Evolutionary conservation across 176 grass and related monocot genomes (phyloP), one percentile per base, ranked within the genome.

Genomic region (Saccharum spontaneum): DNA sequence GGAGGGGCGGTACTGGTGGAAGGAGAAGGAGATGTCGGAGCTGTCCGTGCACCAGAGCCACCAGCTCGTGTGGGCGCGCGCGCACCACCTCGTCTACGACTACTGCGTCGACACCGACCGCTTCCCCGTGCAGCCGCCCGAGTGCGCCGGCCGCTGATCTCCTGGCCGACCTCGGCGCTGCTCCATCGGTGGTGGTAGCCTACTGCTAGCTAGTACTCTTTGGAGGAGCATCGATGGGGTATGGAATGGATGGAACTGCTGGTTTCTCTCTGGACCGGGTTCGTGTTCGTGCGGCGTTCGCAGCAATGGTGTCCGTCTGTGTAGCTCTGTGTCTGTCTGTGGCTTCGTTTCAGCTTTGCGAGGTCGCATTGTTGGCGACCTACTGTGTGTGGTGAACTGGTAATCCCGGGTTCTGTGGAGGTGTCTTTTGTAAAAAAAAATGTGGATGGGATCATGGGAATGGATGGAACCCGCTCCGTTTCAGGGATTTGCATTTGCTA

Each of bases 11-110:
- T 98, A 95, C 80, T 98, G 95, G 95, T 98, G 95, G 95, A 98
- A 98, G 93, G 93, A 98, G 91, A 95, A 93, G 77, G 95, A 88
- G 63, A 95, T 98, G 96, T 88, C 92, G 91, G 90, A 85, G 90
- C 89, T 99, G 40, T 88, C 55, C 71, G 91, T 99, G 91, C 97
- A 96, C 90, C 97, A 99, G 97, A 88, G 75, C 59, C 91, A 99
- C 75, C 97, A 96, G 86, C 91, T 99, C n/a, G 33, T 89, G 2
- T 96, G 97, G 97, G 97, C 97, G 17, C 89, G 97, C 67, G 94
- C 97, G 26, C 89, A 94, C 70, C 97, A 99, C 86, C 59, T 99
- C 83, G 91, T 99, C 78, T 99, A 99, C 71, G 97, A 99, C 71
- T 99, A 99, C 92, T 99, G 97, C 86, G 83, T 54, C 80, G 97